A percentile compares a stretch with the other conserved stretches of the same genome.
These are phyloP conservation scores for Psilocybe cyanescens DNA, from an alignment of 768 basidiomycete genomes.

Conservation along the genomic window DNA sequence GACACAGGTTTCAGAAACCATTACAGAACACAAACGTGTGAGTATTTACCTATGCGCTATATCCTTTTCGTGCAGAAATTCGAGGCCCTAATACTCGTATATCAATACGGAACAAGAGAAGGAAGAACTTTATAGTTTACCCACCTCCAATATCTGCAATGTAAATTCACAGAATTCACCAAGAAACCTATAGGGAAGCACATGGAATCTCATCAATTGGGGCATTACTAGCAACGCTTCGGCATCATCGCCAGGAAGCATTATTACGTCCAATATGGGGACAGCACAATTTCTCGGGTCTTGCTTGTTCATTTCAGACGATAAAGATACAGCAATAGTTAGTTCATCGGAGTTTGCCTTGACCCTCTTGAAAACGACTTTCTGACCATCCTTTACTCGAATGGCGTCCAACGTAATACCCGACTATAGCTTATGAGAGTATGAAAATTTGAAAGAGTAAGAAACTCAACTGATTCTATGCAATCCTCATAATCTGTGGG, in stretches of 20 bases:
- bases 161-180: conserved; percentile 16
- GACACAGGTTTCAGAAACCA: neutral
- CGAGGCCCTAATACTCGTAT: conserved; percentile 3
- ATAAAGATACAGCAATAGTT: neutral
- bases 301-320: neutral
- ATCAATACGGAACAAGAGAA: too few relatives aligned
- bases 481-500: neutral
- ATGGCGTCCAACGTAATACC: conserved; percentile 9
- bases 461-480: neutral
- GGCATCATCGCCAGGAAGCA: conserved; percentile 11
- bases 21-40: neutral
- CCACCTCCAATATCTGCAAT: conserved; percentile 16
- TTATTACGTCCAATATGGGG: conserved; percentile 16
- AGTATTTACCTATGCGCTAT: conserved; percentile 11
- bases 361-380: conserved; percentile 19
- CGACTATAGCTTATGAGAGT: neutral
- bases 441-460: neutral
- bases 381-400: conserved; percentile 6
- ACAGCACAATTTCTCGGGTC: conserved; percentile 15
- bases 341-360: conserved; percentile 11
- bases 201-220: neutral
- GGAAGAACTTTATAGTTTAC: neutral
- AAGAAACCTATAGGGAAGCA: conserved; percentile 13
- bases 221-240: conserved; percentile 17
- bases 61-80: conserved; percentile 16